Conservation (phyloP, 495 filamentous ascomycete genomes). For the Daldinia grandis region DNA sequence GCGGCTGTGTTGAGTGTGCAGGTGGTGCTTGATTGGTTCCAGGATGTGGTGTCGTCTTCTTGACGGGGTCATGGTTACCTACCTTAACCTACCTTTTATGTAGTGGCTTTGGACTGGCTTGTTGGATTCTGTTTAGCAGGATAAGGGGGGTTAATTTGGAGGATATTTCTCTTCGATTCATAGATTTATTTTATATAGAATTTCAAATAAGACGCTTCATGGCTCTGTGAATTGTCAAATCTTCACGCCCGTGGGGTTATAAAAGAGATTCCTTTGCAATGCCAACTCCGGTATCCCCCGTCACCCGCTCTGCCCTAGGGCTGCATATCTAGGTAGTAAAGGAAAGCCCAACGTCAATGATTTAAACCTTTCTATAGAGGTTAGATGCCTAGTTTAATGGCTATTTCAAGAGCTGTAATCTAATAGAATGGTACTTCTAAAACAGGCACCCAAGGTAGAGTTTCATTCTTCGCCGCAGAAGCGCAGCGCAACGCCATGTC, state of each 20-base stretch:
- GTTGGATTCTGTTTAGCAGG: background rate
- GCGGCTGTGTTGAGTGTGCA: constrained; percentile 30
- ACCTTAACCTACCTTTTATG: too few species aligned
- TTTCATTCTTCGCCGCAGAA: background rate
- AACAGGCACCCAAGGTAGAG: background rate
- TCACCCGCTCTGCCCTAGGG: background rate
- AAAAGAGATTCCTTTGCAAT: background rate
- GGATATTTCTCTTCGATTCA: background rate
- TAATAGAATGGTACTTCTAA: background rate
- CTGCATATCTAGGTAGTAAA: background rate
- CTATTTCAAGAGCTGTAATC: background rate
- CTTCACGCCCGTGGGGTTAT: background rate
- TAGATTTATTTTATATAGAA: background rate
- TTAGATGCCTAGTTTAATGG: background rate
- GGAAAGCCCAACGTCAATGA: background rate
- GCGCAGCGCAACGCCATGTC: background rate
- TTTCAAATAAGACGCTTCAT: background rate
- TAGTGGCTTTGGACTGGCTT: background rate
- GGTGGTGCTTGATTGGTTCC: constrained; percentile 47
- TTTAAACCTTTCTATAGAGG: background rate
- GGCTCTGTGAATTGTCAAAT: background rate
- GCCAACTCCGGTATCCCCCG: background rate
- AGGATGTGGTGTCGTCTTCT: constrained; percentile 28
- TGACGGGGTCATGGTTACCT: background rate
- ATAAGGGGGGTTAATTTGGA: background rate